A percentile compares a stretch with the other conserved stretches of the same genome.
phyloP scores from a whole-genome alignment of 2,329 filamentous ascomycete genomes.

The Aspergillus pseudoviridinutans region DNA sequence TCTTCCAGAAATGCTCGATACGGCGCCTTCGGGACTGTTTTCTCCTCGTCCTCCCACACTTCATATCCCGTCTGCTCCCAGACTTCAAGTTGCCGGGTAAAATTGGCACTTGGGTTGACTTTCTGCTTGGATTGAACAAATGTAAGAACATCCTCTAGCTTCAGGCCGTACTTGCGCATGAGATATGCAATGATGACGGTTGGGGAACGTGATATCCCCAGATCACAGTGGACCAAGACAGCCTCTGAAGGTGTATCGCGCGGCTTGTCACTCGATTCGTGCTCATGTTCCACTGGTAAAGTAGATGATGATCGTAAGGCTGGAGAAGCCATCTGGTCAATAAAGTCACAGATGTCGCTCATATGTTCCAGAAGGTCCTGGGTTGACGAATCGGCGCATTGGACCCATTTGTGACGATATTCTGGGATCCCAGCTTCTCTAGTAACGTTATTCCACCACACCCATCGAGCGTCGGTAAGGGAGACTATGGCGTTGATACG shows the following conservation, averaged over 20 bases:
- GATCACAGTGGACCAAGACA: constrained; percentile 22
- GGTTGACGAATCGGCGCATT: constrained; percentile 26
- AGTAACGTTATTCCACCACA: constrained; percentile 16
- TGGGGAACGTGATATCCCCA: constrained; percentile 24
- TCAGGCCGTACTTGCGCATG: constrained; percentile 16
- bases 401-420: constrained; percentile 24
- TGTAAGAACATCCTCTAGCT: constrained; percentile 3
- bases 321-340: constrained; percentile 20
- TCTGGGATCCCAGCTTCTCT: constrained; percentile 20
- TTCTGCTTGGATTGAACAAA: constrained; percentile 23
- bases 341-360: constrained; percentile 24
- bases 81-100: constrained; percentile 4
- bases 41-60: constrained; percentile 22
- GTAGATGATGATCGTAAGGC: constrained; percentile 5
- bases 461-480: constrained; percentile 19
- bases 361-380: constrained; percentile 25
- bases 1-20: constrained; percentile 20
- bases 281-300: not conserved
- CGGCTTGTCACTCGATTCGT: not conserved
- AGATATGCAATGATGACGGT: constrained; percentile 24
- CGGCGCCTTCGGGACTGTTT: constrained; percentile 12
- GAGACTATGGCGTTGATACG: constrained; percentile 21
- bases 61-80: constrained; percentile 19
- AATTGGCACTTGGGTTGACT: constrained; percentile 22
- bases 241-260: not conserved